Percentiles rank a stretch among this genome's conserved stretches.
Evolutionary conservation across 306 rosid species (phyloP).

Genomic region (Dryas drummondii): DNA sequence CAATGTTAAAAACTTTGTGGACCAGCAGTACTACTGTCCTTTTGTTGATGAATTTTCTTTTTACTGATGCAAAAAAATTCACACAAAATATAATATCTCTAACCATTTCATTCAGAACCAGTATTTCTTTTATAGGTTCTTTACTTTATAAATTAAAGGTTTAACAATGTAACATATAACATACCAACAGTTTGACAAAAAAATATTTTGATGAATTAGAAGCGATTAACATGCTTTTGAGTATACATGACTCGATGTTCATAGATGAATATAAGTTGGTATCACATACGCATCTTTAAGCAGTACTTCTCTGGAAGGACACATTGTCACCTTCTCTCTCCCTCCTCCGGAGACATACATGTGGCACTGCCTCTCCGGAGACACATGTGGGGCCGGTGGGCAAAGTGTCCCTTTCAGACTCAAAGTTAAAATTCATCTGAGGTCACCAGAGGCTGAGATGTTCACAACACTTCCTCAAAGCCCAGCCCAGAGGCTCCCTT

Average conservation of each 20-base stretch:
- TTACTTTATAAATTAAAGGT: no score
- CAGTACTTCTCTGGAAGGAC: not conserved
- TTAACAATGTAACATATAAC: no score
- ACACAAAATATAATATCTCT: not conserved
- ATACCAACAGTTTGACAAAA: no score
- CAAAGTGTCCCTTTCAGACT: not conserved
- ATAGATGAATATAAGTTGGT: not conserved
- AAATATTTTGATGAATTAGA: not conserved
- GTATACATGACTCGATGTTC: not conserved
- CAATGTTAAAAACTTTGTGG: not conserved
- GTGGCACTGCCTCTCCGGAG: not conserved
- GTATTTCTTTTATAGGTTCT: no score
- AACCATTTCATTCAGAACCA: not conserved
- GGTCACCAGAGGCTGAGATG: not conserved
- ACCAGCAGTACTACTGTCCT: not conserved
- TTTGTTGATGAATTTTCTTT: not conserved
- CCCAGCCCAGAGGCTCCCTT: not conserved
- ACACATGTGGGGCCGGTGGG: not conserved
- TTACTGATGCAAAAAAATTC: not conserved
- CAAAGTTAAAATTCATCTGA: not conserved
- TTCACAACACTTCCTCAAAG: slow-evolving; percentile 3
- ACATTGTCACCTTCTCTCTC: no score
- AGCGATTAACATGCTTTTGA: not conserved
- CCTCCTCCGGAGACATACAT: not conserved
- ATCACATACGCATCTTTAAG: not conserved